A percentile compares a stretch with the other conserved stretches of the same genome.
Conservation (phyloP, 805 yeast genomes). For the Kuraishia molischiana region DNA sequence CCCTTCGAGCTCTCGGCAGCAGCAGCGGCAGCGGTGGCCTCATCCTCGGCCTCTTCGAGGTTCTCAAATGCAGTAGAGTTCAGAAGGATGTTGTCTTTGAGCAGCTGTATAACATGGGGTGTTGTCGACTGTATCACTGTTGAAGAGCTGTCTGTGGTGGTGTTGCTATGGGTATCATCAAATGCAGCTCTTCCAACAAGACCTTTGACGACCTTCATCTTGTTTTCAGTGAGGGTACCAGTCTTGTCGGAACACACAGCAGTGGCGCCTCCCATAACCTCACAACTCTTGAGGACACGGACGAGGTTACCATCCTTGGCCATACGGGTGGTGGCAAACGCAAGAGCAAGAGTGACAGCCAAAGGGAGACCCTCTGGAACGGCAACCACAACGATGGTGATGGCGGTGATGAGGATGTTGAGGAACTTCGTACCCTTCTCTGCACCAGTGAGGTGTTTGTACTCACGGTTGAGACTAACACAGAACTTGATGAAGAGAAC, state of each 20-base stretch:
- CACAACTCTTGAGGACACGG: slow-evolving; percentile 89
- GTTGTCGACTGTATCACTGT: slow-evolving; percentile 7
- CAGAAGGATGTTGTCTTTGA: slow-evolving; percentile 51
- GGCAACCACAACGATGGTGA: slow-evolving; percentile 92
- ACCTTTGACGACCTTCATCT: slow-evolving; percentile 84
- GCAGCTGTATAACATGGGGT: slow-evolving; percentile 13
- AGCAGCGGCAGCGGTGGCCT: slow-evolving; percentile 4
- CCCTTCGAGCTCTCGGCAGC: background rate
- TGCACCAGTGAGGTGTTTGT: slow-evolving; percentile 40
- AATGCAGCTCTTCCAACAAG: slow-evolving; percentile 50
- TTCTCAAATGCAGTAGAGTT: slow-evolving; percentile 91
- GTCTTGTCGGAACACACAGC: slow-evolving; percentile 96
- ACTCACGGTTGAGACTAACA: slow-evolving; percentile 39
- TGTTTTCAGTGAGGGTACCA: slow-evolving; percentile 91
- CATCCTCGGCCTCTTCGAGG: slow-evolving; percentile 14
- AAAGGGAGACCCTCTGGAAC: slow-evolving; percentile 99
- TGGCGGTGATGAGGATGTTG: slow-evolving; percentile 81
- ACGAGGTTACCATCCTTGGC: slow-evolving; percentile 92
- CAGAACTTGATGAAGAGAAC: slow-evolving; percentile 72
- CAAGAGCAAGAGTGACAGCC: slow-evolving; percentile 93
- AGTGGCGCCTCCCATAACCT: slow-evolving; percentile 98
- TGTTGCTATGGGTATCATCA: slow-evolving; percentile 30
- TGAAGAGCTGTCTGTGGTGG: background rate
- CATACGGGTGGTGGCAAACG: slow-evolving; percentile 98
- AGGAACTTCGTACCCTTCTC: slow-evolving; percentile 79